Evolutionary conservation across 352 stramenopile genomes (phyloP).

Genomic region (Phytophthora ohioensis): DNA sequence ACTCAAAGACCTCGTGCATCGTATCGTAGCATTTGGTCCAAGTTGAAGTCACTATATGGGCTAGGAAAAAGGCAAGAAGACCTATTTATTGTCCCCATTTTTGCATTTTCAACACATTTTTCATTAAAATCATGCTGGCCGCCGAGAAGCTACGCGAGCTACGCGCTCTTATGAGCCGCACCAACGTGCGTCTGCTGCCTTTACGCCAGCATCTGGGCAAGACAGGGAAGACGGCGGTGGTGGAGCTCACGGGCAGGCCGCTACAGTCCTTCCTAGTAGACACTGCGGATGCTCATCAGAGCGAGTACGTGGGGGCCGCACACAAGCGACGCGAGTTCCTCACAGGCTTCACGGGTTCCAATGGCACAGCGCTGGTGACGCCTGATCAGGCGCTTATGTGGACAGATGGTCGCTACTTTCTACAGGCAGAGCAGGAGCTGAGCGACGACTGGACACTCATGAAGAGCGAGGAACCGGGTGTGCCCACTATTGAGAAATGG

Average conservation of each 20-base stretch:
- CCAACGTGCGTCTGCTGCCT: constrained; percentile 71
- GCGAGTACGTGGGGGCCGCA: constrained; percentile 97
- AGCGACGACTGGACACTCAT: constrained; percentile 96
- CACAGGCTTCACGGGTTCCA: constrained; percentile 97
- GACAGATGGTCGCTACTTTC: constrained; percentile 98
- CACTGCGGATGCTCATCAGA: constrained; percentile 97
- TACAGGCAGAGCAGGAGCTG: constrained; percentile 96
- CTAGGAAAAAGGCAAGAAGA: constrained; percentile 28
- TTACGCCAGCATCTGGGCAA: constrained; percentile 70
- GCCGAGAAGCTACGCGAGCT: constrained; percentile 73
- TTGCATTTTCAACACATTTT: constrained; percentile 24
- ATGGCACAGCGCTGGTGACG: constrained; percentile 93
- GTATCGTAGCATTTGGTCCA: constrained; percentile 38
- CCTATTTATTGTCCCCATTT: constrained; percentile 47
- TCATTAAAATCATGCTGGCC: constrained; percentile 41
- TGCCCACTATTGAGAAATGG: constrained; percentile 92
- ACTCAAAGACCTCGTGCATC: constrained; percentile 49
- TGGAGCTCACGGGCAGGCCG: constrained; percentile 50
- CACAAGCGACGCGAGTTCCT: constrained; percentile 97
- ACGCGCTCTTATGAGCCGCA: constrained; percentile 66
- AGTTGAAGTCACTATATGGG: constrained; percentile 30
- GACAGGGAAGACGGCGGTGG: constrained; percentile 19
- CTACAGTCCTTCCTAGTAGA: constrained; percentile 95
- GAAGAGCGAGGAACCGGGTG: constrained; percentile 93
- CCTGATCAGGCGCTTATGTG: constrained; percentile 93